Evolutionary conservation across 2,329 filamentous ascomycete genomes (phyloP), one percentile per base, ranked within the genome.

Genomic region (Cordyceps javanica): DNA sequence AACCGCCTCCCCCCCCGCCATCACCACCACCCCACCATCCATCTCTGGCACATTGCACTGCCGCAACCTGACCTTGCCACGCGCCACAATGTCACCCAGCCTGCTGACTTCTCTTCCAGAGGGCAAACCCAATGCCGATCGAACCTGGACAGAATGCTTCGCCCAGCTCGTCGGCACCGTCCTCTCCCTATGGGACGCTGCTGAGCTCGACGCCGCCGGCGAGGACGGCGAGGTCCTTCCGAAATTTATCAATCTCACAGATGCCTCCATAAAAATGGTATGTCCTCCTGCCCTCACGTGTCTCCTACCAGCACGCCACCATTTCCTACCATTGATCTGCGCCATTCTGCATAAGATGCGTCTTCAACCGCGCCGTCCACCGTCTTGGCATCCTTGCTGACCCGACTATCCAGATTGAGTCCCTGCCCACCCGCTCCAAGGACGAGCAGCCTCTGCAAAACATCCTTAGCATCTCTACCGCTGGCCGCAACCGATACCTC

Each of bases 231-330:
- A 96, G 68, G 89, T 96, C 49, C 77, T 93, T 42, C 91, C 91
- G 32, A 94, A 90, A 52, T 99, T 97, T 70, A 92, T 99, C 71
- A 99, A 99, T 68, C 75, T 99, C 60, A 96, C 94, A 7, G 94
- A 99, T 79, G 94, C 94, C 21, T 96, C 94, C 0, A 91, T 99
- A 65, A 96, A 96, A 73, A 97, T 97, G 91, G 94, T 97, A 80
- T 64, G 73, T 61, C 19, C 28, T 46, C 23, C 59, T 34, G 7
- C 46, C 21, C 16, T 60, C 57, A 16, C 45, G 25, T 57, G 54
- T n/a, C 49, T 49, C 39, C 10, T 25, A 42, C 39, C 8, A 23
- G 8, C 21, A 42, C 11, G 14, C 48, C 11, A 41, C 13, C 28
- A 34, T n/a, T n/a, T 14, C 23, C 8, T 19, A 23, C 13, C 19